Evolutionary conservation across 208 protist species (phyloP).

Genomic region (Acanthamoeba healyi): DNA sequence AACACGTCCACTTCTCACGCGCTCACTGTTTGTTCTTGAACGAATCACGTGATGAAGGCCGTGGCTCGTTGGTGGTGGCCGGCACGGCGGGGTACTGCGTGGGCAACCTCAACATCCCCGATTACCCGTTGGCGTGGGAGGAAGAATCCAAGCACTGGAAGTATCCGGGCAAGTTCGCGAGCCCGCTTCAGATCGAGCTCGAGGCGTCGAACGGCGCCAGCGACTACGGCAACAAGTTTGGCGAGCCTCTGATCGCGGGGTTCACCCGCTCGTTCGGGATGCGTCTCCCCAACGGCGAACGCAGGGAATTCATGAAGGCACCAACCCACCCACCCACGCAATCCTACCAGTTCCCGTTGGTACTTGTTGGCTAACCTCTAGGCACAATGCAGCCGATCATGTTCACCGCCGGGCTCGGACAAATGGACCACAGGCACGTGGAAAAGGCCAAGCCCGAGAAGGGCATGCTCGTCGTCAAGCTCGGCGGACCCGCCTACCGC

Average conservation of each 20-base stretch:
- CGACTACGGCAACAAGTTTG: conserved; percentile 91
- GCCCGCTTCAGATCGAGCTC: conserved; percentile 88
- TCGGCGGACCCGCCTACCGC: conserved; percentile 90
- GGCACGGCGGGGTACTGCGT: conserved; percentile 90
- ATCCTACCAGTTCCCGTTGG: no score
- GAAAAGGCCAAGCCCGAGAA: conserved; percentile 84
- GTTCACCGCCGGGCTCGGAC: conserved; percentile 90
- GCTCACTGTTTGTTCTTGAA: not conserved
- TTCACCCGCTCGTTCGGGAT: conserved; percentile 89
- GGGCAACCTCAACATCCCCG: conserved; percentile 90
- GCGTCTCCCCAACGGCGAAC: conserved; percentile 82
- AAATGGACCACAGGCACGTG: conserved; percentile 83
- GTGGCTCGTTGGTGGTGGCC: conserved; percentile 87
- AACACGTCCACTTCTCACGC: not conserved
- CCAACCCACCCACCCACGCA: no score
- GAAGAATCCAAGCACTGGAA: conserved; percentile 22
- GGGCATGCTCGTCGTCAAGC: conserved; percentile 89
- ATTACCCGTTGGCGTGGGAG: conserved; percentile 88
- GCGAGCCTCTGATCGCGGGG: conserved; percentile 90
- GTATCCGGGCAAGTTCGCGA: conserved; percentile 87
- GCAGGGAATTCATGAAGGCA: conserved; percentile 73
- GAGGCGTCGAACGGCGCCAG: conserved; percentile 90
- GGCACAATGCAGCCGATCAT: conserved; percentile 91
- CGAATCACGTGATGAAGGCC: conserved; percentile 66
- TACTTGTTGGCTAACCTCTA: no score